A percentile compares a stretch with the other conserved stretches of the same genome.
Evolutionary conservation across 176 grass and related monocot species (phyloP).

Genomic region (Oryza australiensis): DNA sequence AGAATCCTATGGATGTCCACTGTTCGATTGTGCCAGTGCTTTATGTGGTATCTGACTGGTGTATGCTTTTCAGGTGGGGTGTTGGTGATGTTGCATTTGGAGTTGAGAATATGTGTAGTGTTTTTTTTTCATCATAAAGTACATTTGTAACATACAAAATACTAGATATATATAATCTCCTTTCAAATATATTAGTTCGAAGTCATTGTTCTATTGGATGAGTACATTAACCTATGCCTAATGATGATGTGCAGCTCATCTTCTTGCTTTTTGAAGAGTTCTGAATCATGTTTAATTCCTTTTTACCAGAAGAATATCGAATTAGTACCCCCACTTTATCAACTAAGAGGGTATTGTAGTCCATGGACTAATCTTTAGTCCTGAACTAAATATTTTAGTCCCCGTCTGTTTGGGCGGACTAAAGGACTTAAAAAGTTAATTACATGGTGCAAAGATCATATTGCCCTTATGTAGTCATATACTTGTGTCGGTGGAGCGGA

Average conservation of each 20-base stretch:
- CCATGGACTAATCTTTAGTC: too few relatives aligned
- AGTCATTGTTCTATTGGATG: not conserved
- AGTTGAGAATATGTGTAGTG: not conserved
- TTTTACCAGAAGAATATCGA: not conserved
- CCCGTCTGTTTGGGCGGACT: too few relatives aligned
- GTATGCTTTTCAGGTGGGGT: conserved; percentile 29
- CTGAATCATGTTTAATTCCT: not conserved
- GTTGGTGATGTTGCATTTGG: not conserved
- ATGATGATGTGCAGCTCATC: not conserved
- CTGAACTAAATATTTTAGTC: too few relatives aligned
- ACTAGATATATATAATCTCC: not conserved
- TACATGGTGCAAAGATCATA: too few relatives aligned
- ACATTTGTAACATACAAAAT: not conserved
- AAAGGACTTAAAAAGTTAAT: too few relatives aligned
- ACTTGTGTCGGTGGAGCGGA: too few relatives aligned
- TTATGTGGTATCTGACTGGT: conserved; percentile 10
- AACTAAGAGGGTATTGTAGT: too few relatives aligned
- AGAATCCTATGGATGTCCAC: conserved; percentile 42
- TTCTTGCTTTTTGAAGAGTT: not conserved
- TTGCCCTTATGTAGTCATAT: too few relatives aligned
- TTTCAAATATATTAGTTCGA: not conserved
- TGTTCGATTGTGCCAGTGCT: not conserved
- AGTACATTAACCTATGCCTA: not conserved
- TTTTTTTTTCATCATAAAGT: not conserved
- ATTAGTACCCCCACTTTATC: conserved; percentile 3